These are phyloP conservation scores for Triangularia setosa DNA, from an alignment of 2,329 filamentous ascomycete genomes.

Conservation along the genomic window DNA sequence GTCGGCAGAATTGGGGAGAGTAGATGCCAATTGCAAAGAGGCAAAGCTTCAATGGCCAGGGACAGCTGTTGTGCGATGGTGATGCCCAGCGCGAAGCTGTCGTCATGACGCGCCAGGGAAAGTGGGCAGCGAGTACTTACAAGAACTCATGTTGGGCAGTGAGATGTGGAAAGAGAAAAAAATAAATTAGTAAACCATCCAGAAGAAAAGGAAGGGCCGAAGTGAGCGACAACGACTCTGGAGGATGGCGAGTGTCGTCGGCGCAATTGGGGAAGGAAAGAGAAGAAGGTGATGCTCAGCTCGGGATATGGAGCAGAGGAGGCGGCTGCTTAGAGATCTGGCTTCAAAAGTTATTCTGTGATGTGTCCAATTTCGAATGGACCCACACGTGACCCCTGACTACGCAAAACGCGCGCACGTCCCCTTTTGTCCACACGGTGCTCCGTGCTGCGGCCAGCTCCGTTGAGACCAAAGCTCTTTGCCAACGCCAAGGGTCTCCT, in stretches of 20 bases:
- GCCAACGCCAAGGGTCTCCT: conserved; percentile 4
- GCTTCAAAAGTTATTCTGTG: conserved; percentile 28
- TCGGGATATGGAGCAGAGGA: conserved; percentile 14
- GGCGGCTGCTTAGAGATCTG: conserved; percentile 27
- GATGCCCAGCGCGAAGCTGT: neutral
- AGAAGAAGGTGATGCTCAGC: conserved; percentile 46
- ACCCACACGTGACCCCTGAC: conserved; percentile 26
- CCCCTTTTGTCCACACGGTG: neutral
- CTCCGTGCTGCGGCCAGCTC: conserved; percentile 10
- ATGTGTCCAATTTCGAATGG: conserved; percentile 31
- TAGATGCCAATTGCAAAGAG: neutral
- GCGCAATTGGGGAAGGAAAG: conserved; percentile 26
- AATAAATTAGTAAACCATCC: conserved; percentile 32
- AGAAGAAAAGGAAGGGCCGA: conserved; percentile 30
- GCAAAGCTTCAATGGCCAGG: neutral
- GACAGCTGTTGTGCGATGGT: neutral
- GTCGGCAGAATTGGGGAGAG: neutral
- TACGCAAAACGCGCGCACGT: conserved; percentile 10
- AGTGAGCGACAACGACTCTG: conserved; percentile 32
- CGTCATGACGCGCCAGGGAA: conserved; percentile 8
- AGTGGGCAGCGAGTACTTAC: conserved; percentile 38
- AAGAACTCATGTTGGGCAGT: conserved; percentile 50
- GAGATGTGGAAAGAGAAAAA: conserved; percentile 28
- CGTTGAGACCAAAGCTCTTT: neutral
- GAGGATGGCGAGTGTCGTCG: conserved; percentile 25